A percentile compares a stretch with the other conserved stretches of the same genome.
Conservation (phyloP, 1,139 yeast genomes). For the Suhomyces wounanorum region DNA sequence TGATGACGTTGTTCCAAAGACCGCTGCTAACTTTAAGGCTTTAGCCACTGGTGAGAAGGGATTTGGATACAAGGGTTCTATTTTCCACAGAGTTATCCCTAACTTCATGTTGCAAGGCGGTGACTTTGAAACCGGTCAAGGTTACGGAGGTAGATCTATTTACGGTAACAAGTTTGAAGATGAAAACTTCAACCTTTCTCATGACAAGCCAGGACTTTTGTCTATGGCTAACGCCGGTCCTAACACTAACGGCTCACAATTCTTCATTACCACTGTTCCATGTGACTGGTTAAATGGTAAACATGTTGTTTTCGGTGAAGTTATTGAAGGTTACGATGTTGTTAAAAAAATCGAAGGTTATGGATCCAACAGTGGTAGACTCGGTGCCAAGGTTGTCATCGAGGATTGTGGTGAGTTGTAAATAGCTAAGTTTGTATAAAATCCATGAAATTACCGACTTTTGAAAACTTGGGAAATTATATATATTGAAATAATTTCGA, state of each 20-base stretch:
- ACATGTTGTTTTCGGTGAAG: conserved; percentile 48
- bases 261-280: conserved; percentile 46
- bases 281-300: conserved; percentile 47
- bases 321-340: conserved; percentile 40
- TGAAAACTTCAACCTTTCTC: conserved; percentile 39
- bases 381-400: conserved; percentile 33
- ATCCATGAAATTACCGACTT: background rate
- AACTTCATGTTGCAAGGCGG: conserved; percentile 49
- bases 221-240: conserved; percentile 49
- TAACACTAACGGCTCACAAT: conserved; percentile 46
- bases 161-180: conserved; percentile 42
- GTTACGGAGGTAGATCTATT: conserved; percentile 44
- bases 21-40: conserved; percentile 97
- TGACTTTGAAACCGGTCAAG: conserved; percentile 43
- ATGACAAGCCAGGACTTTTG: conserved; percentile 40
- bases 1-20: conserved; percentile 95
- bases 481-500: background rate
- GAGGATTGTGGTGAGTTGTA: conserved; percentile 41
- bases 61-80: conserved; percentile 84
- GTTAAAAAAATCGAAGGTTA: conserved; percentile 39
- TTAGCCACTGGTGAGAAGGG: conserved; percentile 97
- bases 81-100: conserved; percentile 50
- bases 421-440: background rate
- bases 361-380: conserved; percentile 35
- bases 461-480: background rate